A percentile compares a stretch with the other conserved stretches of the same genome.
These are phyloP conservation scores for Hyaloscypha bicolor DNA, from an alignment of 495 filamentous ascomycete genomes.

Conservation along the genomic window DNA sequence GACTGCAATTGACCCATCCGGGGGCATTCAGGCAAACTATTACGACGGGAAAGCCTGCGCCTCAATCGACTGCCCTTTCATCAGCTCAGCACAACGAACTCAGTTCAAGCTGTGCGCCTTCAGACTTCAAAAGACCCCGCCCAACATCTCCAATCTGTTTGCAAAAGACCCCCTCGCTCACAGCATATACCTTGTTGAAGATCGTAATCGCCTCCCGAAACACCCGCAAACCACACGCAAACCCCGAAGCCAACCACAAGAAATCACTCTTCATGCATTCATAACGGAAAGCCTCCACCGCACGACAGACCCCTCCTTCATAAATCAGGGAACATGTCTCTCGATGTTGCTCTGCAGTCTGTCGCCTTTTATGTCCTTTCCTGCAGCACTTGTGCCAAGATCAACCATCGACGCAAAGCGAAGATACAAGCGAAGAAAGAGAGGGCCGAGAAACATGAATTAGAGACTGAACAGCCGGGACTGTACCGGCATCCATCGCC, in stretches of 20 bases:
- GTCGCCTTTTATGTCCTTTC: conserved; percentile 85
- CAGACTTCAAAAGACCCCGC: neutral
- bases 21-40: neutral
- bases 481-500: conserved; percentile 78
- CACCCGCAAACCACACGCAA: conserved; percentile 9
- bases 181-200: conserved; percentile 4
- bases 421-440: conserved; percentile 64
- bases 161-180: neutral
- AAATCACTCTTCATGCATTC: conserved; percentile 29
- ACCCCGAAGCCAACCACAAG: neutral
- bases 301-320: neutral
- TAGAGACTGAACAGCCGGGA: conserved; percentile 67
- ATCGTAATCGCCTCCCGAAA: conserved; percentile 19
- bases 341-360: conserved; percentile 65
- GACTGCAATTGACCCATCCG: neutral
- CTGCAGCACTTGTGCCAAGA: conserved; percentile 76
- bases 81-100: neutral
- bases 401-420: conserved; percentile 62
- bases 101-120: neutral
- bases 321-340: conserved; percentile 47
- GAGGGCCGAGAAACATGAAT: conserved; percentile 58
- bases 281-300: neutral
- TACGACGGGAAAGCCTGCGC: neutral
- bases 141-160: neutral
- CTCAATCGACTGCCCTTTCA: neutral